Evolutionary conservation across 495 filamentous ascomycete genomes (phyloP), one percentile per base, ranked within the genome.

Genomic region (Aspergillus leporis): DNA sequence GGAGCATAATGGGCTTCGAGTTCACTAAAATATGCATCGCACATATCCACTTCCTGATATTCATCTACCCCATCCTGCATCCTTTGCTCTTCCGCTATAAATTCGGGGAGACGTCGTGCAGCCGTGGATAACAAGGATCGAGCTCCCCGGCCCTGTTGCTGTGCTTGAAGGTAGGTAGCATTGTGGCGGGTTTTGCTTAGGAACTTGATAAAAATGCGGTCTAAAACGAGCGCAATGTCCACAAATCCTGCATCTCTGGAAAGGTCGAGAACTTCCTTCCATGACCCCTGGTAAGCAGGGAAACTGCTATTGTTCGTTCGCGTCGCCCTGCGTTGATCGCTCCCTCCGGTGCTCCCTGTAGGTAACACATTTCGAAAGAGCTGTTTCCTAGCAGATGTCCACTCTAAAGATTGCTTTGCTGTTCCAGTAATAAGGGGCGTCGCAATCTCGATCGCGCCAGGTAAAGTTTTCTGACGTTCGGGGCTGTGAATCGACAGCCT

Each of bases 71-170:
- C 77, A 22, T 83, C 75, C 19, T 85, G 80, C 68, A 75, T 73
- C 19, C 70, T 63, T 62, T 90, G 85, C 53, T 89, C 83, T 18
- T 78, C 73, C 3, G 74, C 70, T 58, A 92, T 87, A 70, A 85
- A 89, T 8, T 78, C 74, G 0, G 89, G 88, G 9, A 91, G 69
- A 30, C 81, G 80, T 59, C 85, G 80, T 31, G 86, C 70, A 56
- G 84, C 85, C 75, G 86, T 87, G 5, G 85, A 83, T n/a, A 90
- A 67, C 22, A 92, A 72, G 12, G 87, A 87, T 30, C 82, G 75
- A 18, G 79, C 68, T n/a, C 72, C 75, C 21, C 58, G 66, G 21
- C 32, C 22, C 18, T 32, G 13, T 21, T 54, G n/a, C 41, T 43
- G 19, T 19, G 10, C 49, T 43, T 45, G 43, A 19, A 18, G 23